Evolutionary conservation across 2,329 filamentous ascomycete species (phyloP), one percentile per base, ranked within the genome.

Genomic region (Huntiella savannae): DNA sequence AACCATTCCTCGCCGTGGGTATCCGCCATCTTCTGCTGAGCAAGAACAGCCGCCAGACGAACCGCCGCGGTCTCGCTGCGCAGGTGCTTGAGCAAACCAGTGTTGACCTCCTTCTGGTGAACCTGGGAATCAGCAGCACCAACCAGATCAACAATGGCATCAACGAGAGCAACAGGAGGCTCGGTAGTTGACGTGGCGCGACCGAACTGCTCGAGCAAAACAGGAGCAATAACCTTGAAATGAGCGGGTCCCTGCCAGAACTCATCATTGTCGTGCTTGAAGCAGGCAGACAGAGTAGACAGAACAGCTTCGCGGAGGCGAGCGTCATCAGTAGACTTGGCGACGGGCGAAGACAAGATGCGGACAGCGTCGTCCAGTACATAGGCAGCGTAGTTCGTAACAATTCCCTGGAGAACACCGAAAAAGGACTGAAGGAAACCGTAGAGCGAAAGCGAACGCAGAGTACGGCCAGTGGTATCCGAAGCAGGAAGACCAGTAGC

Each of bases 231-330:
- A 22, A 73, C 73, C 48, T 70, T 69, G 57, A 95, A 94, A 63
- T 95, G 87, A 1, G 82, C 73, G 0, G 91, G 88, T 0, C 82
- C 77, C 68, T 94, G 86, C 87, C 87, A 96, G 66, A 94, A 96
- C 60, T 86, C 82, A 59, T 93, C 86, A 62, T 93, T 82, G 58
- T 96, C 91, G 59, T 94, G 77, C 60, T 81, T 72, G 57, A 96
- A 94, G 54, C 77, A 80, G 54, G 76, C 79, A 22, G 71, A 66
- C 40, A 96, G 68, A 15, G 85, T 82, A 45, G 68, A 66, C 43
- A 96, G 70, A 2, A 84, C 74, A 13, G 74, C 72, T 36, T 68
- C 65, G 71, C 83, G 83, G 3, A 95, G 70, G 36, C 65, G 63
- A 39, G 67, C 62, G 15, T 72, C 68, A 13, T 63, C 57, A 12